phyloP scores from a whole-genome alignment of 306 rosid genomes.

The Cyamopsis tetragonoloba region DNA sequence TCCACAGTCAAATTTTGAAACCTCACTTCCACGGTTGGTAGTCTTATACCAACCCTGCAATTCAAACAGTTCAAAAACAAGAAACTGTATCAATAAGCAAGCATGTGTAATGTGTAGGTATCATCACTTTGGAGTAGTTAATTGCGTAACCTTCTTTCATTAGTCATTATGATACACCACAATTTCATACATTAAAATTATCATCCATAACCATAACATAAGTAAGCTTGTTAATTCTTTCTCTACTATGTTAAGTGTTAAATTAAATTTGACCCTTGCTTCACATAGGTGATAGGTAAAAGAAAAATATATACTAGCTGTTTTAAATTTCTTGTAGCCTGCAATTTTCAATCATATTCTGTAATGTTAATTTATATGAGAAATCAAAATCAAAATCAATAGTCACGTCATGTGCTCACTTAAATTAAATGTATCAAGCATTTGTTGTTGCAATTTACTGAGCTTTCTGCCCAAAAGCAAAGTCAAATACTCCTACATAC shows the following conservation, averaged over 20 bases:
- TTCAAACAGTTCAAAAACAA: background rate
- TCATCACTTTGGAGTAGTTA: background rate
- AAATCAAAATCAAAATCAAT: background rate
- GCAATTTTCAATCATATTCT: background rate
- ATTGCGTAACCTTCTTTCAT: background rate
- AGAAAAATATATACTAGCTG: background rate
- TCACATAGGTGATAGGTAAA: background rate
- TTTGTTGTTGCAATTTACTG: background rate
- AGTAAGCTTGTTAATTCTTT: too few species aligned
- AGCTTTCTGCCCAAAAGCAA: background rate
- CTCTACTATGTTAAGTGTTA: too few species aligned
- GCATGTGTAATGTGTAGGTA: background rate
- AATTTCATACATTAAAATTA: background rate
- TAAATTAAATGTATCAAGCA: background rate
- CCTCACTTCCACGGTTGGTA: constrained; percentile 85
- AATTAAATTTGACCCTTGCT: background rate
- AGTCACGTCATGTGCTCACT: background rate
- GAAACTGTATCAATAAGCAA: background rate
- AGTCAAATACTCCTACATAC: constrained; percentile 24
- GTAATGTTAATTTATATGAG: too few species aligned
- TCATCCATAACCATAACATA: too few species aligned
- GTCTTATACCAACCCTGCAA: constrained; percentile 78
- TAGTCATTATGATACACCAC: background rate
- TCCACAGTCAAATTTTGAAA: constrained; percentile 59
- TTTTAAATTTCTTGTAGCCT: too few species aligned